Evolutionary conservation across 139 green algal species (phyloP), one percentile per base, ranked within the genome.

Genomic region (Trebouxia sp.): DNA sequence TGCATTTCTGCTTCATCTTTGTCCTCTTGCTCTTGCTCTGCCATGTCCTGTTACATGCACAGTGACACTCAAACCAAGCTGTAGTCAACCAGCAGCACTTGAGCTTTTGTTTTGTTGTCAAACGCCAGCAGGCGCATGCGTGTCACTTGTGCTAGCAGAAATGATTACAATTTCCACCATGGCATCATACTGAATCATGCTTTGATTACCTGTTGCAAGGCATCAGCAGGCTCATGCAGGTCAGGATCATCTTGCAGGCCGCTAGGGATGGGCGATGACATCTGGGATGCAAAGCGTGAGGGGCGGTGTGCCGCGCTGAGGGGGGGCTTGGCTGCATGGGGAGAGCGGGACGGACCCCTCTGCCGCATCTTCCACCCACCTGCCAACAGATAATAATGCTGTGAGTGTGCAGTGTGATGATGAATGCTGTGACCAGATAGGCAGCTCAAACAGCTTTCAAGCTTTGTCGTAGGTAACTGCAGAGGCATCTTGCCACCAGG

Each of bases 231-330:
- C 62, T 72, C 62, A 0, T 14, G 42, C 10, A 72, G 62, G 35
- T 72, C 62, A 45, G 62, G 32, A n/a, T 72, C 62, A 45, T 72
- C 62, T 41, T 72, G 62, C 62, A 72, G 62, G 32, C 62, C 62
- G 20, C 62, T 72, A 35, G 62, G 62, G 32, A 45, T 72, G 32
- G 62, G 62, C 11, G 62, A 72, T 22, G 62, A 14, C 14, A 10
- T 42, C 32, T 72, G 62, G 17, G 62, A 72, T 0, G 62, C 62
- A 72, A 72, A 45, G 32, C 62, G 62, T n/a, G 62, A 72, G 62
- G 62, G 62, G 35, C 62, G 62, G 15, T 15, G 62, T 0, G 32
- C 12, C 0, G 62, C 14, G 10, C 28, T 3, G 10, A 9, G 9
- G 3, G 35, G 15, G 14, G 4, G 11, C 32, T 72, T 22, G 37